Evolutionary conservation across 345 rosid species (phyloP), one percentile per base, ranked within the genome.

Genomic region (Lepidium aucheri): DNA sequence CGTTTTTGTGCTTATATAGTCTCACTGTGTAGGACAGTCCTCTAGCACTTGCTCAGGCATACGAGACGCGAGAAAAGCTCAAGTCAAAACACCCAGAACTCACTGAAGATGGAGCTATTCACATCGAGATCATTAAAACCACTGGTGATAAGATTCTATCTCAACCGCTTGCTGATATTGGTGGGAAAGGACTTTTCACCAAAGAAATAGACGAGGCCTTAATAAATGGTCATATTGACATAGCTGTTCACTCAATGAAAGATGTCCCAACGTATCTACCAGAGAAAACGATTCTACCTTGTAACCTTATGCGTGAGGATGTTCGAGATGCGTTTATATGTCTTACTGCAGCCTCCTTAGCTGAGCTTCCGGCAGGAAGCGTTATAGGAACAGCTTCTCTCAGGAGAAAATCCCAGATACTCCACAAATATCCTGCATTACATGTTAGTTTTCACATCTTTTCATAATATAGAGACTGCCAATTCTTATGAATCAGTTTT

Each of bases 161-260:
- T 22, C 96, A 90, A 68, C 99, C 99, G 8, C 97, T 94, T 58
- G 97, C 99, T 33, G 97, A 94, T 68, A 94, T 94, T 13, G 99
- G 99, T 63, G 99, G 99, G 57, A 94, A 94, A 80, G 99, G 99
- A 10, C 78, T 94, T 50, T 94, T 94, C 77, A 90, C 99, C 1
- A 94, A 90, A 73, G 99, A 94, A 67, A 94, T 94, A 40, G 97
- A 94, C 2, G 99, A 94, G 83, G 97, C 99, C 0, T 79, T 94
- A 7, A 70, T 94, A 13, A 85, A 83, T 43, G 84, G 93, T 53
- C 93, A 86, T 35, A 94, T 94, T 30, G 97, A 94, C 83, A 90
- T 94, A 26, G 99, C 99, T 26, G 99, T 90, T 58, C 99, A 94
- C 65, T 94, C 97, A 2, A 94, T 94, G 99, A 94, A 94, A 76